These are phyloP conservation scores for Zymoseptoria crescenta DNA, from an alignment of 2,329 filamentous ascomycete species.

Conservation along the genomic window DNA sequence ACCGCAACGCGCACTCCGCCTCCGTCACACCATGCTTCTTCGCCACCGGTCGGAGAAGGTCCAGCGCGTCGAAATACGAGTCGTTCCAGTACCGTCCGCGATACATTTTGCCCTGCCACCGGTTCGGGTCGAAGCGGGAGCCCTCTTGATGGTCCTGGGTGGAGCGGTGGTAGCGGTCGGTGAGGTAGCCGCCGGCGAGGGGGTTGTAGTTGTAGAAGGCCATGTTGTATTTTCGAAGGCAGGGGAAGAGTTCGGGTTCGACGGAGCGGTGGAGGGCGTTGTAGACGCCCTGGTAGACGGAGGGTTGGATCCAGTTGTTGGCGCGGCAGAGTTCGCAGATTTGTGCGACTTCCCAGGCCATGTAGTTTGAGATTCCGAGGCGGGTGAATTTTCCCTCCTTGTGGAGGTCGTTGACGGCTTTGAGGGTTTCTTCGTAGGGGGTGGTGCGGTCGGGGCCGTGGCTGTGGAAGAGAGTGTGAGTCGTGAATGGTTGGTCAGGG, in stretches of 20 bases:
- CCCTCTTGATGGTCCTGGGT: conserved; percentile 31
- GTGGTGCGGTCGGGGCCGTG: conserved; percentile 52
- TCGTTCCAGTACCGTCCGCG: conserved; percentile 37
- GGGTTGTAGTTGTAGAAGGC: conserved; percentile 37
- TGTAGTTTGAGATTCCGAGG: conserved; percentile 73
- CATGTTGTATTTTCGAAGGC: conserved; percentile 37
- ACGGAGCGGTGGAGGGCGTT: conserved; percentile 33
- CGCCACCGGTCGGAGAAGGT: conserved; percentile 31
- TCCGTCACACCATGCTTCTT: conserved; percentile 36
- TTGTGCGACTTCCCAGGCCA: conserved; percentile 69
- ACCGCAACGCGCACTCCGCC: conserved; percentile 39
- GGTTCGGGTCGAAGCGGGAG: conserved; percentile 35
- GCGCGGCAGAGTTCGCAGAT: conserved; percentile 39
- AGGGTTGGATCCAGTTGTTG: conserved; percentile 37
- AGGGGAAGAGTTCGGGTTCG: conserved; percentile 37
- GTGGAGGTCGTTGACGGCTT: conserved; percentile 68
- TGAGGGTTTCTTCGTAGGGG: conserved; percentile 69
- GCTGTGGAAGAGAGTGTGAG: neutral
- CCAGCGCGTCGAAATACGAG: conserved; percentile 37
- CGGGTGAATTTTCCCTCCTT: conserved; percentile 74
- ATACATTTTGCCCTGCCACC: conserved; percentile 32
- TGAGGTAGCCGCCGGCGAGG: conserved; percentile 41
- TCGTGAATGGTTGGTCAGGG: neutral
- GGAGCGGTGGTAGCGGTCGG: conserved; percentile 33
- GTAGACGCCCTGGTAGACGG: conserved; percentile 43